Conservation (phyloP, 108 stramenopile genomes). For the Cylindrotheca fusiformis region DNA sequence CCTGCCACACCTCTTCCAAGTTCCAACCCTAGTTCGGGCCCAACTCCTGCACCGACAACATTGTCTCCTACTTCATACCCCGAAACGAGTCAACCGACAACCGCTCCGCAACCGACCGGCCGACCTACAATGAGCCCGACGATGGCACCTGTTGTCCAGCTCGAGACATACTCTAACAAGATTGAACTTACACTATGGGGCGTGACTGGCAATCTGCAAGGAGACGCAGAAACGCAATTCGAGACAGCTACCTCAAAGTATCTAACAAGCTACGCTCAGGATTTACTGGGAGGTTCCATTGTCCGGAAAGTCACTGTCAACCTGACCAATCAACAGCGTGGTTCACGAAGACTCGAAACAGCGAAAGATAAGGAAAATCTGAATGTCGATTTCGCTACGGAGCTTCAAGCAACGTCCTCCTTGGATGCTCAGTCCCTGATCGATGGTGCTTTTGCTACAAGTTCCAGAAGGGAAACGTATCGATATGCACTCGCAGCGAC, state of each 20-base stretch:
- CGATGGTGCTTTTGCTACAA: slow-evolving; percentile 19
- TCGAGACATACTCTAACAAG: background rate
- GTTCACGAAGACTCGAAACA: background rate
- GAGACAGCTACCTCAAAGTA: background rate
- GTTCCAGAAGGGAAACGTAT: slow-evolving; percentile 1
- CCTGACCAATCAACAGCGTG: background rate
- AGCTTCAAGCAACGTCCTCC: background rate
- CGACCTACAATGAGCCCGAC: background rate
- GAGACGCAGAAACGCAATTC: background rate
- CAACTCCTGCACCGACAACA: background rate
- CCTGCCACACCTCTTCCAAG: background rate
- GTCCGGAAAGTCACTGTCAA: background rate
- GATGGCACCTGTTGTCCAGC: background rate
- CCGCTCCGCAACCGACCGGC: background rate
- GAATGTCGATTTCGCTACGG: no score
- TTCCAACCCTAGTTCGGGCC: background rate
- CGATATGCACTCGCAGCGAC: background rate
- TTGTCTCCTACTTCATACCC: background rate
- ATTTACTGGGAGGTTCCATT: background rate
- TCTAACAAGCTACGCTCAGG: background rate
- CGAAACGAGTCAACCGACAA: background rate
- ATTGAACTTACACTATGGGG: background rate
- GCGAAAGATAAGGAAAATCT: background rate
- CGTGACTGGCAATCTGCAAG: background rate
- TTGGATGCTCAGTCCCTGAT: slow-evolving; percentile 8